A percentile compares a stretch with the other conserved stretches of the same genome.
phyloP scores from a whole-genome alignment of 2,329 filamentous ascomycete genomes.

The Colletotrichum ledebouriae region DNA sequence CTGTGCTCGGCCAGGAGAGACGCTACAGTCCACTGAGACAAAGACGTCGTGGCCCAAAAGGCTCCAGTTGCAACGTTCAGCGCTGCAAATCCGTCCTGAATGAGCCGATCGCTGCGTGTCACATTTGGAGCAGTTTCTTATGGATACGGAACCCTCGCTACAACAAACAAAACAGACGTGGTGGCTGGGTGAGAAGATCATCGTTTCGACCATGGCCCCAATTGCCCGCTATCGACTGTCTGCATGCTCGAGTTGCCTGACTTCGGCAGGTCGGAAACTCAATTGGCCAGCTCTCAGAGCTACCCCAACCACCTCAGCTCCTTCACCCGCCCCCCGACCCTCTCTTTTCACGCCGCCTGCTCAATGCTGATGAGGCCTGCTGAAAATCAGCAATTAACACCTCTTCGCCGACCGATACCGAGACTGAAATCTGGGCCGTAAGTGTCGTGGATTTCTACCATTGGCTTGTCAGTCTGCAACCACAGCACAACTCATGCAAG shows the following conservation, averaged over 20 bases:
- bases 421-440: constrained; percentile 34
- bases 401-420: constrained; percentile 11
- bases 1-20: constrained; percentile 13
- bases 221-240: constrained; percentile 40
- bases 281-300: constrained; percentile 33
- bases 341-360: constrained; percentile 23
- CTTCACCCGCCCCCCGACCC: constrained; percentile 22
- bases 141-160: constrained; percentile 14
- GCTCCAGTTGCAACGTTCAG: constrained; percentile 27
- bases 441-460: constrained; percentile 51
- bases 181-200: constrained; percentile 39
- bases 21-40: constrained; percentile 7
- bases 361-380: constrained; percentile 12
- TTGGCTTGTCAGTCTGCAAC: constrained; percentile 43
- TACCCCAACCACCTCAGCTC: constrained; percentile 35
- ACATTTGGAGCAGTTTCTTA: constrained; percentile 9
- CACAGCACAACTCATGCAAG: constrained; percentile 39
- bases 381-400: constrained; percentile 22
- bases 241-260: constrained; percentile 35
- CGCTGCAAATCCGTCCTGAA: constrained; percentile 17
- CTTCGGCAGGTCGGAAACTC: constrained; percentile 14
- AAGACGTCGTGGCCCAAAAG: constrained; percentile 10
- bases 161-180: constrained; percentile 13
- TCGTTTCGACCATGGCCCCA: constrained; percentile 35
- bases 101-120: constrained; percentile 19